phyloP scores from a whole-genome alignment of 352 stramenopile genomes.

The Pythium myriotylum region DNA sequence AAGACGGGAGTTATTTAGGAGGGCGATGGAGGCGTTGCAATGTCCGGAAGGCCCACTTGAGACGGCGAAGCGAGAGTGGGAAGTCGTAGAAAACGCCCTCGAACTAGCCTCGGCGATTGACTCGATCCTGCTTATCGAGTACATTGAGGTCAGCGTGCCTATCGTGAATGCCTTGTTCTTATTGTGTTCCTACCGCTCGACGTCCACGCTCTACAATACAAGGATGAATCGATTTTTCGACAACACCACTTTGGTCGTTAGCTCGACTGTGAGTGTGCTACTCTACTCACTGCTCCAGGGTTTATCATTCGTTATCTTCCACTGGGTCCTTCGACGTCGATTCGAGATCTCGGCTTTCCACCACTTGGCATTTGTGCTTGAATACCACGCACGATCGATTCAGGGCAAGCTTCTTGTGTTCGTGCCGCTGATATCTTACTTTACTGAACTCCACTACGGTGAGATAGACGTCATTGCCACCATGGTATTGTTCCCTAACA shows the following conservation, averaged over 20 bases:
- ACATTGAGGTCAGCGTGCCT: slow-evolving; percentile 13
- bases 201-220: slow-evolving; percentile 8
- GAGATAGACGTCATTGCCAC: too few relatives aligned
- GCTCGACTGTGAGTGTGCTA: neutral
- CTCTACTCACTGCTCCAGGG: slow-evolving; percentile 9
- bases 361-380: slow-evolving; percentile 20
- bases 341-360: neutral
- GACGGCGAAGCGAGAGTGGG: neutral
- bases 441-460: slow-evolving; percentile 21
- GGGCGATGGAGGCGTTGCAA: neutral
- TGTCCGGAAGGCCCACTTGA: too few relatives aligned
- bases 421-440: slow-evolving; percentile 9
- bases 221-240: slow-evolving; percentile 7
- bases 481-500: too few relatives aligned
- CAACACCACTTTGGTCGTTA: neutral
- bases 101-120: slow-evolving; percentile 4
- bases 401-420: slow-evolving; percentile 16
- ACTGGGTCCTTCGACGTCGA: slow-evolving; percentile 11
- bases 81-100: slow-evolving; percentile 6
- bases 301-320: slow-evolving; percentile 9
- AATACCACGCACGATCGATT: slow-evolving; percentile 15
- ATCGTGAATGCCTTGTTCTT: slow-evolving; percentile 13
- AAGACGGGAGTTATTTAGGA: neutral
- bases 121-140: slow-evolving; percentile 14
- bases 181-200: neutral